Evolutionary conservation across 768 basidiomycete genomes (phyloP).

Genomic region (Mycena crocata): DNA sequence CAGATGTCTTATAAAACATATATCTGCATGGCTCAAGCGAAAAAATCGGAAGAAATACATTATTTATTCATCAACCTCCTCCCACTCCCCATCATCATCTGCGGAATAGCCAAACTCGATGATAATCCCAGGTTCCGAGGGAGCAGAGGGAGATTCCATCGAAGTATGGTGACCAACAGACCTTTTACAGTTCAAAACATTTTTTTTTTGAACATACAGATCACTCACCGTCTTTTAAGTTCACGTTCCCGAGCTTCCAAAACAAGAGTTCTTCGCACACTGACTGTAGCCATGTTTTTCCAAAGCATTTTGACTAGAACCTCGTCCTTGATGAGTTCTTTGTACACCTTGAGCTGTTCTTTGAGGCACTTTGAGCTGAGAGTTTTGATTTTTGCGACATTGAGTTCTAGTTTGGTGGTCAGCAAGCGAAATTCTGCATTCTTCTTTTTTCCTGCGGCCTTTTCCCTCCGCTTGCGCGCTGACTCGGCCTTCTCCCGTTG

Average conservation of each 20-base stretch:
- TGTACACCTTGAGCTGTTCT: slow-evolving; percentile 7
- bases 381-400: background rate
- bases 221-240: background rate
- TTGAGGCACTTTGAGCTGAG: background rate
- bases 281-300: slow-evolving; percentile 8
- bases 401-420: background rate
- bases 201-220: background rate
- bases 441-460: background rate
- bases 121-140: background rate
- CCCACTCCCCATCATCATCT: background rate
- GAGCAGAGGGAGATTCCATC: background rate
- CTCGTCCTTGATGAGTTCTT: slow-evolving; percentile 5
- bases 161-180: background rate
- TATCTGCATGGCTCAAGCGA: background rate
- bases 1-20: background rate
- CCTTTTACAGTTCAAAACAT: background rate
- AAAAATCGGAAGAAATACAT: background rate
- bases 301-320: background rate
- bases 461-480: background rate
- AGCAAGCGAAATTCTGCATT: background rate
- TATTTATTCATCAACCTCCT: background rate
- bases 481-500: background rate
- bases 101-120: background rate
- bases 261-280: background rate
- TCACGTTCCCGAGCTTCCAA: slow-evolving; percentile 4